phyloP scores from a whole-genome alignment of 495 filamentous ascomycete genomes.

The Hypomontagnella submonticulosa region DNA sequence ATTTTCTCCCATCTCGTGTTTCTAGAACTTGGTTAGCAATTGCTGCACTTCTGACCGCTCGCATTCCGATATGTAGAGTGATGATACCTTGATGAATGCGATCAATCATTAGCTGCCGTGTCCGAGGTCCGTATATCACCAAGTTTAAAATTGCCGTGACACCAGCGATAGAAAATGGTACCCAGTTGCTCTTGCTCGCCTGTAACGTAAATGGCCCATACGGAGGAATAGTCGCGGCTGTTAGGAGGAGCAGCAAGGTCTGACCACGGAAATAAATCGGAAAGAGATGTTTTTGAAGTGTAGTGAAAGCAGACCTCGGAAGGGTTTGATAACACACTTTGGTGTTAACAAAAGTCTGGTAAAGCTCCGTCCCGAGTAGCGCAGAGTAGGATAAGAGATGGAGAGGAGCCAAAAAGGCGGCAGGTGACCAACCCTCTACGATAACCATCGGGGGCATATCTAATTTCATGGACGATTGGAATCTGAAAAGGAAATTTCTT shows the following conservation, averaged over 20 bases:
- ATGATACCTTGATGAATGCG: conserved; percentile 55
- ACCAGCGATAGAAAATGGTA: conserved; percentile 54
- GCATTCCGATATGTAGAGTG: not conserved
- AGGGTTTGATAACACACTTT: conserved; percentile 61
- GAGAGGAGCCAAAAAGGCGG: conserved; percentile 44
- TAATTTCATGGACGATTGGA: not conserved
- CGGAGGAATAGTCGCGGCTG: conserved; percentile 59
- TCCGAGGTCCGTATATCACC: conserved; percentile 59
- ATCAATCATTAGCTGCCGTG: conserved; percentile 57
- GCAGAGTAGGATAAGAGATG: conserved; percentile 65
- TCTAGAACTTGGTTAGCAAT: conserved; percentile 31
- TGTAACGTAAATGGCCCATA: conserved; percentile 53
- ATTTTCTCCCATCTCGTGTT: conserved; percentile 38
- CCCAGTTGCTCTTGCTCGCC: conserved; percentile 46
- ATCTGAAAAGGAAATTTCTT: not conserved
- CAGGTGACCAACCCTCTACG: conserved; percentile 2
- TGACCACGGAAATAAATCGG: conserved; percentile 65
- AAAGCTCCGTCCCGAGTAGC: conserved; percentile 64
- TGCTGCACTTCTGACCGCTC: not conserved
- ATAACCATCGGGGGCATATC: conserved; percentile 16
- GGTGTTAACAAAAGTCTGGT: conserved; percentile 64
- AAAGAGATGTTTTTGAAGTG: conserved; percentile 64
- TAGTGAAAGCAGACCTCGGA: conserved; percentile 60
- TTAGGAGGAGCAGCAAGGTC: conserved; percentile 55
- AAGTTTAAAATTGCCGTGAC: conserved; percentile 60